Base-by-base conservation (phyloP, 2,329 filamentous ascomycete species). In the Arthrobotrys conoides region DNA sequence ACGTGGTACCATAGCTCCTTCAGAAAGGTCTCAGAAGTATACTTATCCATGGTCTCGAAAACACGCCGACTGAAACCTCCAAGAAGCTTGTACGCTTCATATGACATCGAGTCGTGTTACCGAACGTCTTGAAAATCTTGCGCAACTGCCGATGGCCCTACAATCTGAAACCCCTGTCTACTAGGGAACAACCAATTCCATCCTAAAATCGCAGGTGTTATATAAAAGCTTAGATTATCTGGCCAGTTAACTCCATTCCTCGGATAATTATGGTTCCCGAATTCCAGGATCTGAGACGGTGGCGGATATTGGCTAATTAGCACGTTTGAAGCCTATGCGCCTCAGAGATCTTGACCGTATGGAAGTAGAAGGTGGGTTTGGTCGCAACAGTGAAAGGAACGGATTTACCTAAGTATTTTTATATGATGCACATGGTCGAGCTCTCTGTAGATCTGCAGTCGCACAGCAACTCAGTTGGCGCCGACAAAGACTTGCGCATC, bases 91-190 rank as follows among this genome's bases (percentile, higher is more conserved):
- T 44, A 16, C 36, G 27, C 57, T 14, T 27, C 44, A 41, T 10
- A 27, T 61, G 57, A 44, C 33, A 61, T 41, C 57, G 20, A 27
- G 44, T 44, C 18, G 57, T 61, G 57, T 44, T 61, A 61, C 57
- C 36, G 20, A 61, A 61, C 18, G 36, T 61, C 33, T 61, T 27
- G 20, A 61, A 61, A 61, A 61, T 61, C 57, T 27, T 61, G 57
- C 36, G 57, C 57, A 61, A 61, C 36, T 61, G 20, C 57, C 57
- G 33, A 10, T 18, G 36, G 3, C 30, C 53, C n/a, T 14, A 38
- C 18, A 24, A 61, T 61, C 12, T n/a, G 44, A 61, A 44, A 10
- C 33, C 20, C 20, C 33, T 61, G 57, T 20, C 57, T 61, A 16
- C 55, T 41, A 20, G 33, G 33, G 18, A 59, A 22, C 38, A n/a